Evolutionary conservation across 176 grass and related monocot genomes (phyloP).

Genomic region (Phyllostachys edulis): DNA sequence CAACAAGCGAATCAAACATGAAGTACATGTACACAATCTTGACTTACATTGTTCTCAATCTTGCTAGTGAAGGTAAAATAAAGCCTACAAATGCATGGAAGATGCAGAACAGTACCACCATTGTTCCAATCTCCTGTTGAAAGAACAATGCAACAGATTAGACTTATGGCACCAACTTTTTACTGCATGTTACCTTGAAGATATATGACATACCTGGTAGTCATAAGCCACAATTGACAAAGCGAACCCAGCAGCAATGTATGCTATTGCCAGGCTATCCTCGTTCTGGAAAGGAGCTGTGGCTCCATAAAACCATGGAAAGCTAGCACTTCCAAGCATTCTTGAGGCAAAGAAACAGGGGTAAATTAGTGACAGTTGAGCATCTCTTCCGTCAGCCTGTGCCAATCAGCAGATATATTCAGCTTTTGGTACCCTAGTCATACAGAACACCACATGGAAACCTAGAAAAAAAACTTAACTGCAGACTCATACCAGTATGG

Average conservation of each 20-base stretch:
- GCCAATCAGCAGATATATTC: conserved; percentile 28
- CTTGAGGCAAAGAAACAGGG: conserved; percentile 86
- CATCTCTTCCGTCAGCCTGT: conserved; percentile 83
- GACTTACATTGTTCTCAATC: conserved; percentile 79
- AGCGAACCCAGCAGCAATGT: conserved; percentile 46
- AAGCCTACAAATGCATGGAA: conserved; percentile 91
- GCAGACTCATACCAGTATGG: conserved; percentile 67
- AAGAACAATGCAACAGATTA: background rate
- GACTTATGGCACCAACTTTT: background rate
- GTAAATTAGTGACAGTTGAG: conserved; percentile 64
- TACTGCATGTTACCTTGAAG: background rate
- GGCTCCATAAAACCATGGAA: conserved; percentile 73
- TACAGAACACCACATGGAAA: background rate
- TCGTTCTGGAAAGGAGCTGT: conserved; percentile 50
- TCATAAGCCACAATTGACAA: conserved; percentile 82
- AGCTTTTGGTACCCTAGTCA: background rate
- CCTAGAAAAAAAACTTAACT: conserved; percentile 5
- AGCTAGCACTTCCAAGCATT: conserved; percentile 66
- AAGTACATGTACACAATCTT: background rate
- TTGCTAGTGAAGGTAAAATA: conserved; percentile 80
- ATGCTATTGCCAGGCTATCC: conserved; percentile 69
- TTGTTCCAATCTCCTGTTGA: conserved; percentile 68
- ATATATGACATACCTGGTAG: conserved; percentile 59
- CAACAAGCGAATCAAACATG: background rate
- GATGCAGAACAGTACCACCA: conserved; percentile 80